Evolutionary conservation across 2,329 filamentous ascomycete genomes (phyloP), one percentile per base, ranked within the genome.

Genomic region (Clathrospora elynae): DNA sequence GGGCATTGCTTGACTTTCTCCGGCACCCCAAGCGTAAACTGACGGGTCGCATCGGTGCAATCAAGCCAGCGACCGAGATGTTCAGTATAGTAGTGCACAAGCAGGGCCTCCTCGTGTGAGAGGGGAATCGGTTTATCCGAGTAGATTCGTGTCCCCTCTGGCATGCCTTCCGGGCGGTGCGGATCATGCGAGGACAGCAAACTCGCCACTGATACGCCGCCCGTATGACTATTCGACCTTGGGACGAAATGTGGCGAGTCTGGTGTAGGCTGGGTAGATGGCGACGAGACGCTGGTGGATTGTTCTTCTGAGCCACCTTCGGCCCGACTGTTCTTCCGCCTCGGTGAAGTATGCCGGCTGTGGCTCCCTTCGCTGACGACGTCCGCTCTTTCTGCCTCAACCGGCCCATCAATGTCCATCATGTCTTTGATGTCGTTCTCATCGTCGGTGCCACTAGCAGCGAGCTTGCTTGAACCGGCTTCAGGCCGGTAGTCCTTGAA

Each of bases 1-100:
- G 60, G 49, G 30, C 60, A 66, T 12, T 44, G 20, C 24, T 56
- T 61, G 38, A 65, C 57, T 17, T 63, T 62, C 11, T 50, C 51
- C 2, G 64, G 64, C 6, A 66, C 51, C 3, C 55, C 51, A 17
- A 65, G 38, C 2, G 64, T 66, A 33, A 67, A 67, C 30, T 64
- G 64, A 8, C 61, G 56, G 11, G 59, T 58, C 8, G 60, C 51
- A 40, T 65, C 61, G 2, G 61, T 64, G 25, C 59, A 64, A 35
- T 67, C 64, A 12, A 67, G 51, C 64, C 64, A 67, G 16, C 62
- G 49, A 11, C 62, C 62, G 14, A 67, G 56, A 30, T 61, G 32
- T 36, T 66, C 60, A 5, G 55, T 55, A 39, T 64, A 67, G 41
- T 66, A 55, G 30, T 64, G 61, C 8, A 67, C 55, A 5, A 67